These are phyloP conservation scores for Theobroma grandiflorum DNA, from an alignment of 441 rosid genomes.

Conservation along the genomic window DNA sequence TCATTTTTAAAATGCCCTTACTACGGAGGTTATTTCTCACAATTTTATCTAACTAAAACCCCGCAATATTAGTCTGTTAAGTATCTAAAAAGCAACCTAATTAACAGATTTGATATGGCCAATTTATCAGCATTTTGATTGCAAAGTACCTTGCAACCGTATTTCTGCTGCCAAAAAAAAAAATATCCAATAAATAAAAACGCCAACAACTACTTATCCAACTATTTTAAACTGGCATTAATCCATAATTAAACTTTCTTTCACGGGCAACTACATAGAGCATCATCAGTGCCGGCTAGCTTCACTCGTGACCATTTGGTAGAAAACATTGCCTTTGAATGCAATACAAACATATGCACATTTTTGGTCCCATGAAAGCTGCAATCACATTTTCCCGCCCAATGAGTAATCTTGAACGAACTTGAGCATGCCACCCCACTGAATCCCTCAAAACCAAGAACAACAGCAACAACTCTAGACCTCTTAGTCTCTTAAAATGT, in stretches of 20 bases:
- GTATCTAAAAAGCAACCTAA: not conserved
- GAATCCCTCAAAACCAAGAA: not conserved
- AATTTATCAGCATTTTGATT: not conserved
- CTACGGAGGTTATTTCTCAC: too few relatives aligned
- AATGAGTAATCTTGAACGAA: not conserved
- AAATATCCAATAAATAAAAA: not conserved
- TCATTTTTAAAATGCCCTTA: too few relatives aligned
- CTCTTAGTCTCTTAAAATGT: not conserved
- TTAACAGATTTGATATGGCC: not conserved
- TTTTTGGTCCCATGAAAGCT: not conserved
- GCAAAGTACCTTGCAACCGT: not conserved
- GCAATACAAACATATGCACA: not conserved
- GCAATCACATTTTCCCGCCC: not conserved
- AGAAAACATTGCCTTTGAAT: not conserved
- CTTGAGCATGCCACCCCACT: not conserved
- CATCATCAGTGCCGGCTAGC: not conserved
- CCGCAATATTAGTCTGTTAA: not conserved
- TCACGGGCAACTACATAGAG: not conserved
- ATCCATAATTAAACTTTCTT: not conserved
- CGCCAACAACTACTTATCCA: not conserved
- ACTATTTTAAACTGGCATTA: not conserved
- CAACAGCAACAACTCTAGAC: not conserved
- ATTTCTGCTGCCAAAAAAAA: not conserved
- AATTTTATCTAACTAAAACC: too few relatives aligned
- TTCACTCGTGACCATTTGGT: not conserved